Percentiles rank a stretch among this genome's conserved stretches.
Conservation (phyloP, 768 basidiomycete species). For the Cystoderma amianthinum region DNA sequence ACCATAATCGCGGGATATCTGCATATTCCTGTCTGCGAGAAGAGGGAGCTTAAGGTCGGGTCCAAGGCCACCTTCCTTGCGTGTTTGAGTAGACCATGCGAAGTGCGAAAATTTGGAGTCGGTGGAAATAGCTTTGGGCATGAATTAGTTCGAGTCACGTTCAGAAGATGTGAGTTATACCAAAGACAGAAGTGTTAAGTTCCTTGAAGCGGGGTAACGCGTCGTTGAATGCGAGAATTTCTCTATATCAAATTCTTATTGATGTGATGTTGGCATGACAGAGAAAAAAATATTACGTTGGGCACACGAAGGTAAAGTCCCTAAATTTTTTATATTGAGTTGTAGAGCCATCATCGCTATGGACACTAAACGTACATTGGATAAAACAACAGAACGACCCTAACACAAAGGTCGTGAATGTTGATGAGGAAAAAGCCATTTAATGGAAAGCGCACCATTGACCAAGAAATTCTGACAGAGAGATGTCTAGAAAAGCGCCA, state of each 20-base stretch:
- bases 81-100: conserved; percentile 78
- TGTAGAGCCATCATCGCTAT: background rate
- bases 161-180: conserved; percentile 28
- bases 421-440: conserved; percentile 2
- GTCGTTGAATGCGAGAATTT: conserved; percentile 93
- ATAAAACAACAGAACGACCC: conserved; percentile 94
- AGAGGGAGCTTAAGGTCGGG: conserved; percentile 83
- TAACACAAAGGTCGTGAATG: conserved; percentile 16
- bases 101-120: conserved; percentile 88
- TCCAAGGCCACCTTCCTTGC: conserved; percentile 85
- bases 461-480: conserved; percentile 66
- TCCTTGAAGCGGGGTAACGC: conserved; percentile 69
- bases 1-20: conserved; percentile 79
- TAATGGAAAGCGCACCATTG: conserved; percentile 56
- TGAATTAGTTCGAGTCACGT: background rate
- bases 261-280: background rate
- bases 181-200: conserved; percentile 71
- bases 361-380: conserved; percentile 67
- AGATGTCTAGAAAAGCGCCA: conserved; percentile 71
- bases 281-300: conserved; percentile 42
- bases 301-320: conserved; percentile 88
- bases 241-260: conserved; percentile 25
- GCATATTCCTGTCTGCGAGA: conserved; percentile 73
- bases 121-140: conserved; percentile 64
- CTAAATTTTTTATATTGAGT: conserved; percentile 22